Evolutionary conservation across 139 green algal genomes (phyloP).

Genomic region (Chlorella sp.): DNA sequence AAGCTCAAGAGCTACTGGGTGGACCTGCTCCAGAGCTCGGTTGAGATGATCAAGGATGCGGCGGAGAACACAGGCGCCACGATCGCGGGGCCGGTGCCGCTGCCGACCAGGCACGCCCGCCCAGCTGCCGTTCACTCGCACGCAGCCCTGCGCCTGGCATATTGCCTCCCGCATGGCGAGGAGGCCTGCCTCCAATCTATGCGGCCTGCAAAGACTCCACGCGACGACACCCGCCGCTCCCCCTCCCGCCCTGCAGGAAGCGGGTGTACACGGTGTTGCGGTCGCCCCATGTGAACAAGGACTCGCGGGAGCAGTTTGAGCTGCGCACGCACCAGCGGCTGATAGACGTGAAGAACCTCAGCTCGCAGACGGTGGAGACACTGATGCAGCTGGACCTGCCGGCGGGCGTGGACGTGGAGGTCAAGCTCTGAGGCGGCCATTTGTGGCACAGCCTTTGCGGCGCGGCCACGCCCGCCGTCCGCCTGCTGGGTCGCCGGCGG

Average conservation of each 20-base stretch:
- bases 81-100: slow-evolving; percentile 67
- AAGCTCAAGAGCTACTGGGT: slow-evolving; percentile 75
- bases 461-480: too few relatives aligned
- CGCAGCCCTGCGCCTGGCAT: too few relatives aligned
- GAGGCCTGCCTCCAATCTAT: too few relatives aligned
- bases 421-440: slow-evolving; percentile 23
- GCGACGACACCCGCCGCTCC: background rate
- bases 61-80: slow-evolving; percentile 59
- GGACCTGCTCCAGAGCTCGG: slow-evolving; percentile 49
- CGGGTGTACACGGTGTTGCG: slow-evolving; percentile 72
- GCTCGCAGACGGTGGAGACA: slow-evolving; percentile 73
- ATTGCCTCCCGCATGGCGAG: too few relatives aligned
- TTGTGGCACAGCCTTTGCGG: too few relatives aligned
- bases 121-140: too few relatives aligned
- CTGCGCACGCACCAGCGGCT: slow-evolving; percentile 71
- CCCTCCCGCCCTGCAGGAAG: slow-evolving; percentile 6
- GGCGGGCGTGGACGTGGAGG: slow-evolving; percentile 60
- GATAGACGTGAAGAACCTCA: slow-evolving; percentile 76
- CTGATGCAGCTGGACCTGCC: slow-evolving; percentile 87
- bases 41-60: slow-evolving; percentile 64
- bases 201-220: too few relatives aligned
- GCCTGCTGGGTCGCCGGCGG: too few relatives aligned
- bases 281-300: slow-evolving; percentile 91
- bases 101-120: slow-evolving; percentile 68
- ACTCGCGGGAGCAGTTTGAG: slow-evolving; percentile 89